A percentile compares a stretch with the other conserved stretches of the same genome.
Conservation (phyloP, 2,329 filamentous ascomycete species). For the Chaetomiaceae sp. region DNA sequence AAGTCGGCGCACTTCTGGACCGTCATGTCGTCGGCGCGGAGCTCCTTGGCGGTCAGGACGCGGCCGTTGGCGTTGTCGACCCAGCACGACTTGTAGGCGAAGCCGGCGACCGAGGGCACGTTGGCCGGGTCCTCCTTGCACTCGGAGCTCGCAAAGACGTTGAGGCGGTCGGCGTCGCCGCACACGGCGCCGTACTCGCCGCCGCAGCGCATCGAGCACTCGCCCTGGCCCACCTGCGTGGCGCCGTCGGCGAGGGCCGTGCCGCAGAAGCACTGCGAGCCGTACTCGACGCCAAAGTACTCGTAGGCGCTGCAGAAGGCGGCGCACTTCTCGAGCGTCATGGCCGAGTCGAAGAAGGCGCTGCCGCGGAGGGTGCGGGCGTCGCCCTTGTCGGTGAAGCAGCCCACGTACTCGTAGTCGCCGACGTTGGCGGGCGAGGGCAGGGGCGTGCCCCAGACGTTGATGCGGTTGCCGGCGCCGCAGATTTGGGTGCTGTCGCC, state of each 20-base stretch:
- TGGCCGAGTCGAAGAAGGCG: conserved; percentile 24
- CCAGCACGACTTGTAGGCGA: conserved; percentile 16
- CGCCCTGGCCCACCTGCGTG: conserved; percentile 16
- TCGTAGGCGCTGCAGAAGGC: conserved; percentile 30
- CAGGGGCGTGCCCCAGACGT: conserved; percentile 20
- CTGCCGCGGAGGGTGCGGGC: conserved; percentile 14
- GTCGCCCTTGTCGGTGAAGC: conserved; percentile 20
- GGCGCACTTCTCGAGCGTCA: conserved; percentile 39
- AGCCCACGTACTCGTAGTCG: conserved; percentile 20
- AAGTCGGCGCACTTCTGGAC: conserved; percentile 18
- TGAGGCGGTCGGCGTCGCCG: conserved; percentile 25
- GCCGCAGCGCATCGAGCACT: conserved; percentile 25
- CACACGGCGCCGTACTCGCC: conserved; percentile 25
- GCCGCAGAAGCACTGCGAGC: conserved; percentile 35
- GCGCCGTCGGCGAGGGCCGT: conserved; percentile 13
- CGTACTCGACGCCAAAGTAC: conserved; percentile 38
- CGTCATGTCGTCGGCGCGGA: conserved; percentile 43
- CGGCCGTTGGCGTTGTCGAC: conserved; percentile 15
- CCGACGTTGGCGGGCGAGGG: conserved; percentile 19
- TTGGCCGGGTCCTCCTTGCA: conserved; percentile 8
- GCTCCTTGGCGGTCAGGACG: conserved; percentile 6
- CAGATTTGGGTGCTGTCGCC: conserved; percentile 27
- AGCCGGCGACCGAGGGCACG: conserved; percentile 3
- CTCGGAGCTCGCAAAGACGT: conserved; percentile 16
- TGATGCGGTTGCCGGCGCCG: conserved; percentile 26